Evolutionary conservation across 1,284 basidiomycete species (phyloP), one percentile per base, ranked within the genome.

Genomic region (Trametes pubescens): DNA sequence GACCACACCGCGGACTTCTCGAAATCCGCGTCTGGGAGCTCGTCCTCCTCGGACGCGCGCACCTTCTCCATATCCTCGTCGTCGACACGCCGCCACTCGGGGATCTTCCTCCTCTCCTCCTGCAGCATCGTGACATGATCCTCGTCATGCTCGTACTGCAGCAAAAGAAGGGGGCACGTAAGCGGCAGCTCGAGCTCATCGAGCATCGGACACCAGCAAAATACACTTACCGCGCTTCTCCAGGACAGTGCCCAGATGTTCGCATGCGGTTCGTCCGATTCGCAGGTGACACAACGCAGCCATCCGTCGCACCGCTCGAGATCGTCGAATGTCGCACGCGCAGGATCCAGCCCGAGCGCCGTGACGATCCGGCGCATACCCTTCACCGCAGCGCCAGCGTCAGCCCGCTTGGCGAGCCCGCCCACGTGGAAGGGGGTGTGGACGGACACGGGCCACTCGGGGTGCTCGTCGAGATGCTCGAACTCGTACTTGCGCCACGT

Each of bases 331-430:
- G 60, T 57, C 21, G 60, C 49, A 1, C 32, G 18, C 40, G 29
- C 22, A 11, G 60, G 46, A 21, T 62, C 60, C 4, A 62, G 54
- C 11, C 60, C 60, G 18, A 52, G 32, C 18, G 53, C 54, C 11
- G 34, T 24, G 49, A 62, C 40, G 32, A 62, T 57, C 8, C n/a
- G 29, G 29, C 32, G 21, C 59, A 61, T 51, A 26, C 29, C 34
- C 10, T 34, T 40, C 11, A 61, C 38, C 11, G 26, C 14, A 24
- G 2, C 22, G 2, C n/a, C 3, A 5, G 18, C 40, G 29, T 11
- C 14, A 4, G 48, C 14, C n/a, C 18, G 5, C 4, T 22, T 11
- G 9, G 1, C 35, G 4, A 53, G 22, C n/a, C 11, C 11, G 21
- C 8, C n/a, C 21, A 40, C 2, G 5, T 11, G 11, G 22, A 53